Base-by-base conservation (phyloP, 2,329 filamentous ascomycete genomes). In the Trichoderma polysporum region DNA sequence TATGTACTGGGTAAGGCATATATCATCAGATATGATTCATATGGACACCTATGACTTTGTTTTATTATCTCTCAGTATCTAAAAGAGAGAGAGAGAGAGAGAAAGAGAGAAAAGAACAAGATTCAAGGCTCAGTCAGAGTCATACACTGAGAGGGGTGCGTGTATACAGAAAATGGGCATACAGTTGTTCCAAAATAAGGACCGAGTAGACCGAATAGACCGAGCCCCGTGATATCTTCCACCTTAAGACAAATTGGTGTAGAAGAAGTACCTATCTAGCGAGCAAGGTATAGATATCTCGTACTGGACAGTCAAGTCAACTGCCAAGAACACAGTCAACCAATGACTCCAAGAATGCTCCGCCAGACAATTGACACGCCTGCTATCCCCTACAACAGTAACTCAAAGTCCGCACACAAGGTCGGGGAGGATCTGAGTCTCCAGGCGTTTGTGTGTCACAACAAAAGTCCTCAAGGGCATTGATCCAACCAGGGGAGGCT, bases 381-480 rank as follows among this genome's bases (percentile, higher is more conserved):
- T 27, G 47, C 47, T 50, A 25, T 27, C 9, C n/a, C 47, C 25
- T 50, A 47, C 45, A 8, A 17, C 19, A 50, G 47, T 25, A 4
- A 13, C 25, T n/a, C 47, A 17, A 15, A 50, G 22, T 45, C 41
- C 41, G 13, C 41, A 45, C 22, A 25, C 45, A 49, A 29, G 3
- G 50, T 27, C n/a, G 13, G 9, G 50, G 27, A 64, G 60, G 60
- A 56, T 64, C 50, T 64, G 37, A 47, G 60, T 47, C 60, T 64
- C 19, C 5, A 31, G n/a, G 60, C 49, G 60, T 54, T 63, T 63
- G 49, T 29, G 60, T 56, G 39, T 27, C 27, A 64, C 50, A 47
- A 64, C 60, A 64, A 64, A 64, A 64, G 60, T 64, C 37, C 60
- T 25, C 49, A 47, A 35, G 58, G 22, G 19, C 58, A 52, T n/a